phyloP scores from a whole-genome alignment of 345 rosid genomes.

The Streptanthus diversifolius region DNA sequence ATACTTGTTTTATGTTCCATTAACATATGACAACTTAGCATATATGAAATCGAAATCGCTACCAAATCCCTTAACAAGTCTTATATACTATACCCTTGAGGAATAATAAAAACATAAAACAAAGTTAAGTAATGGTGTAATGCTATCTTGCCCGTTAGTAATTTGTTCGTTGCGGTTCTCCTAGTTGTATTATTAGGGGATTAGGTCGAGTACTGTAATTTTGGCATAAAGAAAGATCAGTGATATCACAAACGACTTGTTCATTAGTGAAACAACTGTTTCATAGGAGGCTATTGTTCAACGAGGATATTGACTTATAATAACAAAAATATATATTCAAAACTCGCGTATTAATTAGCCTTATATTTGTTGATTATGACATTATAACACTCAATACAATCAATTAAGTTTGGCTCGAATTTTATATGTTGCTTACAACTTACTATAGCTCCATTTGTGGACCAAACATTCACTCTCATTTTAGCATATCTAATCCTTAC shows the following conservation, averaged over 20 bases:
- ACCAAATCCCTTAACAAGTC: constrained; percentile 16
- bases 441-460: constrained; percentile 15
- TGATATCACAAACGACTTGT: constrained; percentile 10
- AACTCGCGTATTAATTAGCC: not conserved
- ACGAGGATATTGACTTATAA: not conserved
- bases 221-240: not conserved
- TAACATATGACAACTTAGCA: not conserved
- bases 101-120: not conserved
- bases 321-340: not conserved
- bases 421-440: not conserved
- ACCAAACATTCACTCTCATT: constrained; percentile 13
- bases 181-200: constrained; percentile 7
- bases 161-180: constrained; percentile 17
- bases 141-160: constrained; percentile 10
- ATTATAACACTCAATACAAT: not conserved
- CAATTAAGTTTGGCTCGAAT: not conserved
- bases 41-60: not conserved
- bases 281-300: constrained; percentile 1
- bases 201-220: constrained; percentile 18
- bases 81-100: not conserved
- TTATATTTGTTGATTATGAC: not conserved
- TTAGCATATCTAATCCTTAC: not conserved
- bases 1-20: not conserved
- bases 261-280: not conserved
- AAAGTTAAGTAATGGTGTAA: constrained; percentile 4